A percentile compares a stretch with the other conserved stretches of the same genome.
Conservation (phyloP, 768 basidiomycete species). For the Suillus tomentosus region DNA sequence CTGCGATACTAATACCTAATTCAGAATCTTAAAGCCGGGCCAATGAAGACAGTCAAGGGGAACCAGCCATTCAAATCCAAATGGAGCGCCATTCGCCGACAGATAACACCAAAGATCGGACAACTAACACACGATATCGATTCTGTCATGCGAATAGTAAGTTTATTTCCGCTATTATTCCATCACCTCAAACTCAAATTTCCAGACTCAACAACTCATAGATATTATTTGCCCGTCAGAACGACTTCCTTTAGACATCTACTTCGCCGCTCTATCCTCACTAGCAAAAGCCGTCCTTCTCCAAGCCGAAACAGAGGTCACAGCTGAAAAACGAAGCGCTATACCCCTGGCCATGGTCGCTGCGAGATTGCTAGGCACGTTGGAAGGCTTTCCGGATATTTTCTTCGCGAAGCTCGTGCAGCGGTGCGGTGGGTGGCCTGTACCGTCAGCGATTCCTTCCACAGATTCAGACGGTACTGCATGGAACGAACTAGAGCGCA, state of each 20-base stretch:
- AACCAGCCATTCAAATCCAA: slow-evolving; percentile 53
- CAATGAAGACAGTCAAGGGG: slow-evolving; percentile 65
- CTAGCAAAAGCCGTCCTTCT: slow-evolving; percentile 84
- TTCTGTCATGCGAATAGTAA: slow-evolving; percentile 65
- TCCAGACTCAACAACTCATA: slow-evolving; percentile 44
- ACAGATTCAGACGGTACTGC: slow-evolving; percentile 50
- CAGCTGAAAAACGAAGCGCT: slow-evolving; percentile 84
- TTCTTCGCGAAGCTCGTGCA: slow-evolving; percentile 87
- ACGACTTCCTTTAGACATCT: slow-evolving; percentile 44
- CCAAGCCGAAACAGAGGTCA: slow-evolving; percentile 93
- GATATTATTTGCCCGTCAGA: slow-evolving; percentile 40
- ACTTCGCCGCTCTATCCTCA: slow-evolving; percentile 81
- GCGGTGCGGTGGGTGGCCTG: slow-evolving; percentile 84
- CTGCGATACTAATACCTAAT: slow-evolving; percentile 24
- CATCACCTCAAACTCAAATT: slow-evolving; percentile 16
- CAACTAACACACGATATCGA: slow-evolving; percentile 75
- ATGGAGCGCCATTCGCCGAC: slow-evolving; percentile 70
- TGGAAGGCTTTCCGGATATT: slow-evolving; percentile 64
- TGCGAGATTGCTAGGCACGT: slow-evolving; percentile 63
- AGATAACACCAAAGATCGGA: slow-evolving; percentile 85
- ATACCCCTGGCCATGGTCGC: slow-evolving; percentile 79
- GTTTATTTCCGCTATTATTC: slow-evolving; percentile 25
- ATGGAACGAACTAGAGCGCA: slow-evolving; percentile 44
- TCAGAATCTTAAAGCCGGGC: slow-evolving; percentile 64
- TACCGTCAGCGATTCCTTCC: slow-evolving; percentile 63